phyloP scores from a whole-genome alignment of 768 basidiomycete species.

The Boletus tomentosulus region DNA sequence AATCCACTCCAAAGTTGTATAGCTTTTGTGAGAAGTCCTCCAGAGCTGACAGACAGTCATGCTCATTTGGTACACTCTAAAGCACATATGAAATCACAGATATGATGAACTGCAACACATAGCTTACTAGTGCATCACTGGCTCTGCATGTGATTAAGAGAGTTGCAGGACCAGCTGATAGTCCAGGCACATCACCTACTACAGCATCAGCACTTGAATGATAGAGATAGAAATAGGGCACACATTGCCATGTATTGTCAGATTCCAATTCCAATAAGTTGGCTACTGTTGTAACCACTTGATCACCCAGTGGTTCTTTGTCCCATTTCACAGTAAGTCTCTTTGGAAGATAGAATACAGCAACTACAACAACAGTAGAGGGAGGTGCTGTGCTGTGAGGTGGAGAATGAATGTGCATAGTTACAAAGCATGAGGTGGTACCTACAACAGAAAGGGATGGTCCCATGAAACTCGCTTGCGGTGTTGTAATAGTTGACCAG shows the following conservation, averaged over 20 bases:
- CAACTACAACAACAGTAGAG: background rate
- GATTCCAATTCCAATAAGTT: background rate
- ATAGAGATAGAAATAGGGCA: background rate
- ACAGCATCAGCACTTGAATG: background rate
- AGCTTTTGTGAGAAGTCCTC: too few species aligned
- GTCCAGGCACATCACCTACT: background rate
- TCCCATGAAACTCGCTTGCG: background rate
- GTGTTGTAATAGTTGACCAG: background rate
- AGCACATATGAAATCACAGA: background rate
- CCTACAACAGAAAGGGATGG: background rate
- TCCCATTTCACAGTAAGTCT: background rate
- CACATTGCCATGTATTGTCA: background rate
- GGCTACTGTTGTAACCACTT: background rate
- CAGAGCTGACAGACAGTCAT: background rate
- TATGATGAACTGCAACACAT: background rate
- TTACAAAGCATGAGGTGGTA: background rate
- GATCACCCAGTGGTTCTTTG: background rate
- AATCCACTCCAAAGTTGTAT: background rate
- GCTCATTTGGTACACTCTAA: background rate
- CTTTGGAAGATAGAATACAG: background rate
- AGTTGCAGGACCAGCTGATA: background rate
- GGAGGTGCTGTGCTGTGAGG: background rate
- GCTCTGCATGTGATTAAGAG: background rate
- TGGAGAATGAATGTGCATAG: background rate
- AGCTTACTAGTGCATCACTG: background rate